Evolutionary conservation across 2,329 filamentous ascomycete species (phyloP), one percentile per base, ranked within the genome.

Genomic region (Arthrobotrys iridis): DNA sequence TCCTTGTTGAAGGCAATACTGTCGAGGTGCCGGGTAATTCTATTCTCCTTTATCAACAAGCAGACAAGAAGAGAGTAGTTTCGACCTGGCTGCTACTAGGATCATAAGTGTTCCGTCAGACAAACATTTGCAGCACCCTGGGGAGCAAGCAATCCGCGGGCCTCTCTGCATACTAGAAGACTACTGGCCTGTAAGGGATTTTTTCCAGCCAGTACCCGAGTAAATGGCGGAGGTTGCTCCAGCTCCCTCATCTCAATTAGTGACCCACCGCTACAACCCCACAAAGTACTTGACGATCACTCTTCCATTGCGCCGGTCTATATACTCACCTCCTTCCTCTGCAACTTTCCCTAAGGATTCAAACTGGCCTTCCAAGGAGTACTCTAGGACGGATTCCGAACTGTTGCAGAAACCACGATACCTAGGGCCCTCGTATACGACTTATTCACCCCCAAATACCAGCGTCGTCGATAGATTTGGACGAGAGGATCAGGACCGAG

Each of bases 201-300:
- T 75, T n/a, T 74, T 64, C 71, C 63, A 75, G 71, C 20, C 63
- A 58, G 68, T 66, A 58, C 57, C 63, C 58, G 71, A 75, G 71
- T 75, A 75, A 75, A 75, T 75, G 71, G 71, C 71, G 71, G 71
- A 75, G 71, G 71, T 75, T 52, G 71, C 71, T 75, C 55, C 63
- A 64, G 71, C 71, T 68, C 71, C 71, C 20, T 75, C 71, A 68
- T 75, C 71, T 60, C 71, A 75, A 75, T 57, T 75, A 75, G 71
- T 75, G 71, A 75, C 71, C 71, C 71, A 75, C 71, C 71, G 58
- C 40, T 68, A 55, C 37, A 68, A 59, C 63, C 63, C 63, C 48
- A 68, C 71, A 75, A 75, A 67, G 71, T 68, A 75, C 52, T 75
- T 75, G 71, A 75, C 71, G 57, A 75, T 75, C 13, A 75, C 63